Conservation (phyloP, 345 rosid genomes). For the Punica granatum region DNA sequence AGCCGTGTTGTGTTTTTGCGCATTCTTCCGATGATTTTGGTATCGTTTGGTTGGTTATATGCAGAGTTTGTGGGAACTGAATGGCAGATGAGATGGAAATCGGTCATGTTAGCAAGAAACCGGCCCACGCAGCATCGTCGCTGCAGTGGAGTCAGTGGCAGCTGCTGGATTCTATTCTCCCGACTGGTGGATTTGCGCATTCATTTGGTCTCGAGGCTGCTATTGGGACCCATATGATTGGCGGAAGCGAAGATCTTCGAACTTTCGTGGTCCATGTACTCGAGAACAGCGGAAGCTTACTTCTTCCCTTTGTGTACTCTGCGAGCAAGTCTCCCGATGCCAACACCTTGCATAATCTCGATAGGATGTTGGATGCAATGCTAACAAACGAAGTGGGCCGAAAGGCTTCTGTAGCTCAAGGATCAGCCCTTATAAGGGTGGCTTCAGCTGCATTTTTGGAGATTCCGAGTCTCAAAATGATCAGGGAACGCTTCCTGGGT, state of each 20-base stretch:
- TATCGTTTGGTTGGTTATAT: background rate
- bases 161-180: constrained; percentile 78
- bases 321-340: constrained; percentile 37
- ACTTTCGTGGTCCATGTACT: constrained; percentile 37
- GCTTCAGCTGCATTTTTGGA: constrained; percentile 65
- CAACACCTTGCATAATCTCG: constrained; percentile 44
- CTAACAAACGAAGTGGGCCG: constrained; percentile 64
- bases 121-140: constrained; percentile 2
- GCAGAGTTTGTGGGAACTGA: background rate
- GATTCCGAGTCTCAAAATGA: constrained; percentile 40
- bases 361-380: constrained; percentile 50
- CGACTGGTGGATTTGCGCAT: constrained; percentile 90
- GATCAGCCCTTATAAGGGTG: constrained; percentile 70
- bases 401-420: constrained; percentile 70
- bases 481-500: constrained; percentile 37
- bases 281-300: constrained; percentile 65
- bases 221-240: constrained; percentile 49
- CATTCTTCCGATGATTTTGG: background rate
- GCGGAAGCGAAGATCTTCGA: constrained; percentile 40
- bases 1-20: too few relatives aligned
- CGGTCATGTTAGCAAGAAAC: constrained; percentile 2
- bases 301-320: constrained; percentile 72
- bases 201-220: constrained; percentile 86
- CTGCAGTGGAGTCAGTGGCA: constrained; percentile 94
- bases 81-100: constrained; percentile 11